Evolutionary conservation across 2,329 filamentous ascomycete species (phyloP), one percentile per base, ranked within the genome.

Genomic region (Cordyceps cicadae): DNA sequence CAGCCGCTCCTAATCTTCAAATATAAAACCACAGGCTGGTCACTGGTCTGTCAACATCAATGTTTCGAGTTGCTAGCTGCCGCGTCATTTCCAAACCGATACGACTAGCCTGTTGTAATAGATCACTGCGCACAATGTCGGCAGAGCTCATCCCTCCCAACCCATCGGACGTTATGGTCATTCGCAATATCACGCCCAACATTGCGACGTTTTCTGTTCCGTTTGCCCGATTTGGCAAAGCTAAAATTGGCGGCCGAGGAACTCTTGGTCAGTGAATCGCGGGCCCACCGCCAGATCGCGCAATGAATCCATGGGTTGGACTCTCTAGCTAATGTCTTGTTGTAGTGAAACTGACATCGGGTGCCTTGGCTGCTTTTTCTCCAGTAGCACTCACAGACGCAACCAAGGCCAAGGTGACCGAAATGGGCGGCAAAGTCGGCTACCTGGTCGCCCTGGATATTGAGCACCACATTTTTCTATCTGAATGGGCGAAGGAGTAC

Each of bases 381-480:
- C 94, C 94, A 19, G 89, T 94, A 21, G 89, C 88, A 15, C 82
- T 97, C 60, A 97, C 92, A 3, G 81, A 87, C 3, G 85, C 87
- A 62, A 86, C 92, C 45, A 85, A 81, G 63, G 72, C 78, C 66
- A 86, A 87, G 71, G 77, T 89, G 56, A 76, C 80, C 59, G 79
- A 85, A 39, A 77, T 90, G 61, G 86, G 86, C 63, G 86, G 87
- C 54, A 81, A 85, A 48, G 84, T 97, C 56, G 83, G 82, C 66
- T 97, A 97, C 79, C 87, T 99, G 66, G 80, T 93, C 29, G 93
- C 94, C 0, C 85, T 88, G 1, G 94, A 99, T 72, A 81, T 90
- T 57, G 92, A 99, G 77, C 94, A 99, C 75, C 94, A 99, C 81
- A 90, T 99, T 71, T 95, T 94, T 78, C 72, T 99, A 59, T 87